Conservation (phyloP, 257 asterid genomes). For the Solanum chiquidenum region DNA sequence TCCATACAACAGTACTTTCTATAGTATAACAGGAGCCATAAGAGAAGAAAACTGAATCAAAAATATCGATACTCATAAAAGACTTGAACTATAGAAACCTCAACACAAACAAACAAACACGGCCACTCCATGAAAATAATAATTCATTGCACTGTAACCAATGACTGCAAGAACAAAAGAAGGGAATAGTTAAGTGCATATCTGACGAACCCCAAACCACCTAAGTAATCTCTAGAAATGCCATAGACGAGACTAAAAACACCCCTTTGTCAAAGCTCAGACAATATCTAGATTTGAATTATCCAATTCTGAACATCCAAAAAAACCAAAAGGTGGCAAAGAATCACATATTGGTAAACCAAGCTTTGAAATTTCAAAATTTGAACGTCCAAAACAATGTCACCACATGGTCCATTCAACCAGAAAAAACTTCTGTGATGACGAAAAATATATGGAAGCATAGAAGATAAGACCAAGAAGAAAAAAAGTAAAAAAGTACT, state of each 20-base stretch:
- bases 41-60: fast-evolving
- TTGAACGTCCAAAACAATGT: too few relatives aligned
- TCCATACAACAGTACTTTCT: background rate
- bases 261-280: background rate
- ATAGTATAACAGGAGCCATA: background rate
- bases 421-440: too few relatives aligned
- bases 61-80: background rate
- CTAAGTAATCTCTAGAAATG: background rate
- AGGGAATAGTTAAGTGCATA: too few relatives aligned
- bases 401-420: too few relatives aligned
- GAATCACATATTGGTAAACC: too few relatives aligned
- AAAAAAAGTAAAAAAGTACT: too few relatives aligned
- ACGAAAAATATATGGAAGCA: too few relatives aligned
- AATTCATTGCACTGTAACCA: background rate
- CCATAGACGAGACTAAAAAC: background rate
- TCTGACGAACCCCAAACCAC: background rate
- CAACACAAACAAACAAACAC: background rate
- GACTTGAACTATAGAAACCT: background rate
- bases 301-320: too few relatives aligned
- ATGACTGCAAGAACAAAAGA: background rate
- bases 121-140: background rate
- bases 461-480: too few relatives aligned
- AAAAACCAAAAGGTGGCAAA: too few relatives aligned
- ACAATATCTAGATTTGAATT: too few relatives aligned
- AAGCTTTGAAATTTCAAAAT: too few relatives aligned